Evolutionary conservation across 2,329 filamentous ascomycete genomes (phyloP), one percentile per base, ranked within the genome.

Genomic region (Trichoderma brevicompactum): DNA sequence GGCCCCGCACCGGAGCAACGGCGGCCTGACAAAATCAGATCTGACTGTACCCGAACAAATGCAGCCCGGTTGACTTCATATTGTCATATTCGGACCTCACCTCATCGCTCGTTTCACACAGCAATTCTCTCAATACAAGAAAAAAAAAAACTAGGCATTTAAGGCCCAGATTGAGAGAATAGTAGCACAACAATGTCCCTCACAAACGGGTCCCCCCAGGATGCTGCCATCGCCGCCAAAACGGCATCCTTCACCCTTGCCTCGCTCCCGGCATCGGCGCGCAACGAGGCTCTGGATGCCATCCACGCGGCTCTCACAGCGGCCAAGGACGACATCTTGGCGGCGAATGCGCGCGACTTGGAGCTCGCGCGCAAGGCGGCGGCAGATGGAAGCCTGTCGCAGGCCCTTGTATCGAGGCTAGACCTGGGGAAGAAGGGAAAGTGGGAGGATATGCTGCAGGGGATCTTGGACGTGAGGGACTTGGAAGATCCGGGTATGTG

Each of bases 391-490:
- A 82, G 87, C 54, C 80, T 98, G 56, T 94, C 89, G 76, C 85
- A 90, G 73, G 95, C 92, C 73, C 84, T 98, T 28, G 86, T 97
- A 38, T 95, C 96, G 73, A 86, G 95, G 64, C 84, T 99, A 67
- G 94, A 99, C 77, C 82, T 99, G 55, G 88, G 87, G 55, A 90
- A 91, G 76, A 87, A 88, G 74, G 94, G 94, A 66, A 98, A 98
- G 80, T 99, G 90, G 83, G 94, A 97, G 74, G 95, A 98, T 74
- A 98, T 99, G 95, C 83, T 99, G 69, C 90, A 94, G 80, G 95
- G 95, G 32, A 96, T 99, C 67, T 79, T 96, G 67, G 92, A 97
- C 78, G 95, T 99, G 67, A 85, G 90, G 70, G 85, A 87, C 58
- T 83, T 99, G 34, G 86, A 91, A 55, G 95, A 99, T 79, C 95